A percentile compares a stretch with the other conserved stretches of the same genome.
Conservation (phyloP, 1,284 basidiomycete genomes). For the Malassezia slooffiae region DNA sequence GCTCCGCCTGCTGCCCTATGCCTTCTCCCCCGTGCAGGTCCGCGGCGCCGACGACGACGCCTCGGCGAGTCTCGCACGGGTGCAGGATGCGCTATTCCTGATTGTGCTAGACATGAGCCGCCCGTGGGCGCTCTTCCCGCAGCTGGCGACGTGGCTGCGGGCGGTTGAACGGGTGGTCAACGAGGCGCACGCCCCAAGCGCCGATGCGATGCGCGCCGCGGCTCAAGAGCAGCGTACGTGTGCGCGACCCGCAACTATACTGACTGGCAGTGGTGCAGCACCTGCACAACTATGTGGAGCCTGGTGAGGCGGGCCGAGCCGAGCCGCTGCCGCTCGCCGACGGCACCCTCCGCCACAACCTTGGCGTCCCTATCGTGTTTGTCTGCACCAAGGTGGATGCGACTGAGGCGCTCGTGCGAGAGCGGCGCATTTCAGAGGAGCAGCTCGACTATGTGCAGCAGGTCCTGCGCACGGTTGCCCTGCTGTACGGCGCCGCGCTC, state of each 20-base stretch:
- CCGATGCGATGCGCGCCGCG: conserved; percentile 50
- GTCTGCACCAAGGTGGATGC: conserved; percentile 62
- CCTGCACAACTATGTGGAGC: too few relatives aligned
- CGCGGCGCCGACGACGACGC: conserved; percentile 15
- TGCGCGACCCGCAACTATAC: too few relatives aligned
- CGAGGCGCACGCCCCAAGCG: conserved; percentile 3
- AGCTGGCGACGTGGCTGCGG: conserved; percentile 70
- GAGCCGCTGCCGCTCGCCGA: conserved; percentile 22
- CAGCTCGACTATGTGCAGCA: conserved; percentile 91
- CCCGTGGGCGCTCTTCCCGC: conserved; percentile 80
- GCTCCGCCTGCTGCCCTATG: conserved; percentile 67
- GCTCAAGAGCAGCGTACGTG: too few relatives aligned
- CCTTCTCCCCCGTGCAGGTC: conserved; percentile 54
- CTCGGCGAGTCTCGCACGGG: conserved; percentile 42
- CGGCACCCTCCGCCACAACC: conserved; percentile 42
- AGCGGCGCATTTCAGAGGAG: conserved; percentile 60
- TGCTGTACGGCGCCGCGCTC: conserved; percentile 82
- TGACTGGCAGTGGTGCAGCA: too few relatives aligned
- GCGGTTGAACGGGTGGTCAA: conserved; percentile 15
- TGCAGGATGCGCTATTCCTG: conserved; percentile 70
- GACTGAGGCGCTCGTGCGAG: conserved; percentile 46
- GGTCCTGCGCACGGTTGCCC: conserved; percentile 74
- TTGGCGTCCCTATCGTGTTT: conserved; percentile 77
- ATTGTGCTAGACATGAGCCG: conserved; percentile 91
- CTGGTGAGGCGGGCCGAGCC: too few relatives aligned